Evolutionary conservation across 2,329 filamentous ascomycete genomes (phyloP), one percentile per base, ranked within the genome.

Genomic region (Orbilia oligospora): DNA sequence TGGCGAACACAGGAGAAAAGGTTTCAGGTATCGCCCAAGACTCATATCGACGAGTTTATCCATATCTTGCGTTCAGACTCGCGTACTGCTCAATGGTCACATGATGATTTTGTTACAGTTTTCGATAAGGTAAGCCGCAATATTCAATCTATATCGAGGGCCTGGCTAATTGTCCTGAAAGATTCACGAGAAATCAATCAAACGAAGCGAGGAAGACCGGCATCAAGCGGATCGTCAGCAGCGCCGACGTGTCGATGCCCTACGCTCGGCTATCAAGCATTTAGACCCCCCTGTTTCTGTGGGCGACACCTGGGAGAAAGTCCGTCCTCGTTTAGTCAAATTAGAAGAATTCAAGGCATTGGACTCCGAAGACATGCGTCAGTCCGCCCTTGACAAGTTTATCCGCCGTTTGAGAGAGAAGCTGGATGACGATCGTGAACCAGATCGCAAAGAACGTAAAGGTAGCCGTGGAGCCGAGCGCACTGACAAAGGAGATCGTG

Each of bases 361-460:
- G 61, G 88, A 91, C 80, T 91, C 92, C 51, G 96, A 99, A 81
- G 93, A 97, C 67, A 88, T 92, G 79, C 92, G 94, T 73, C 90
- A 91, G 80, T 88, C 89, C 81, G 95, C 93, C 14, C 98, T 97
- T 85, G 94, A 97, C 73, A 98, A 97, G 85, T 90, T 94, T 82
- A 90, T 97, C 81, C 92, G 93, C 79, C 93, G 96, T 64, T 87
- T 97, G n/a, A 93, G 91, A 83, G 95, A 98, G 82, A 94, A 94
- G 83, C 93, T 97, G 81, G 93, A 97, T 69, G 76, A 79, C 48
- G 93, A 97, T 80, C 86, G 87, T 36, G 94, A 97, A 76, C 86
- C 85, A 67, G 88, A 89, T 44, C 86, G 87, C 56, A 88, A 89
- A 58, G 83, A 85, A 61, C 83, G 85, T 24, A 85, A 87, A 46